phyloP scores from a whole-genome alignment of 2,329 filamentous ascomycete species.

The Didymella sp. region DNA sequence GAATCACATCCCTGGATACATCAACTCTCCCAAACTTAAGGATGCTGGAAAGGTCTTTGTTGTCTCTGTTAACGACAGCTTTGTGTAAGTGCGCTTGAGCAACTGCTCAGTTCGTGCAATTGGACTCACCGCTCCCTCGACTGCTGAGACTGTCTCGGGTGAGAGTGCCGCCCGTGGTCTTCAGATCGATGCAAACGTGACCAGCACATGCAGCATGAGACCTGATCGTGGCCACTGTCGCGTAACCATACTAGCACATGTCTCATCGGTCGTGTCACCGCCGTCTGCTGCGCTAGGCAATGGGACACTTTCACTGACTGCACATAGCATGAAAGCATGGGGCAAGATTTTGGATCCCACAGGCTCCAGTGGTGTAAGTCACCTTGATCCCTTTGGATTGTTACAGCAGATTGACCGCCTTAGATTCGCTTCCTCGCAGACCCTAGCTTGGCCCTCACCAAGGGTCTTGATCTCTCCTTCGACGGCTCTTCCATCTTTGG shows the following conservation, averaged over 20 bases:
- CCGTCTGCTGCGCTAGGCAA: conserved; percentile 1
- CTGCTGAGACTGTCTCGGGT: conserved; percentile 25
- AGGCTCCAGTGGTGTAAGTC: conserved; percentile 75
- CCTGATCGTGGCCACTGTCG: conserved; percentile 13
- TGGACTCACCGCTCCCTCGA: conserved; percentile 9
- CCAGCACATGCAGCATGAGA: conserved; percentile 18
- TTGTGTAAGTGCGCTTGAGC: conserved; percentile 70
- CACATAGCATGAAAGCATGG: conserved; percentile 85
- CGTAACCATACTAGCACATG: conserved; percentile 13
- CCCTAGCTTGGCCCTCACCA: conserved; percentile 78
- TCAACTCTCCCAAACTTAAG: conserved; percentile 79
- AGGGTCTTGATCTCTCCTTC: conserved; percentile 82
- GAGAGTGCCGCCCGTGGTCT: conserved; percentile 13
- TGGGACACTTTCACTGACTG: conserved; percentile 22
- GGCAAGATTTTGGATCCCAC: conserved; percentile 76
- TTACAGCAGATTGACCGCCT: conserved; percentile 17
- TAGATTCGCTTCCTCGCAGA: conserved; percentile 91
- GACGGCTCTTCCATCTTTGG: conserved; percentile 83
- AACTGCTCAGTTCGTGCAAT: conserved; percentile 8
- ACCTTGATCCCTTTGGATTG: neutral
- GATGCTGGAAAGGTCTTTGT: conserved; percentile 86
- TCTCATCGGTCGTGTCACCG: conserved; percentile 14
- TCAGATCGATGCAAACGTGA: conserved; percentile 23
- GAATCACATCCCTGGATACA: conserved; percentile 83
- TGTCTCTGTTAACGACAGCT: conserved; percentile 90